A percentile compares a stretch with the other conserved stretches of the same genome.
Conservation (phyloP, 192 early-diverging fungal genomes). For the Umbelopsis sp. region DNA sequence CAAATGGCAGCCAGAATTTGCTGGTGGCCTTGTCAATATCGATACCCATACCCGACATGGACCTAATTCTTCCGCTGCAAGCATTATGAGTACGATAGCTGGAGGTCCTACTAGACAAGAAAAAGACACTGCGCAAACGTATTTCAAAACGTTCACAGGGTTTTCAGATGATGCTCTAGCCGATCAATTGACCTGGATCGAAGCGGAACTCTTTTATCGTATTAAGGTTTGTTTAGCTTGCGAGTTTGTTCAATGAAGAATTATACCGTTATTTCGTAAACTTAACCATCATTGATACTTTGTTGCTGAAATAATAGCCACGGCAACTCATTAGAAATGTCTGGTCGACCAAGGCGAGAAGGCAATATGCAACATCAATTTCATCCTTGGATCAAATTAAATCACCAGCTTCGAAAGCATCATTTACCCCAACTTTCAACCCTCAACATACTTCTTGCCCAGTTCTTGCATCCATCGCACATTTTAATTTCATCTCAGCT, state of each 20-base stretch:
- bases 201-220: slow-evolving; percentile 61
- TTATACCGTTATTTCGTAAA: not conserved
- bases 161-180: slow-evolving; percentile 60
- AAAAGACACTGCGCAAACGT: not conserved
- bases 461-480: slow-evolving; percentile 62
- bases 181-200: slow-evolving; percentile 66
- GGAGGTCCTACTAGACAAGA: not conserved
- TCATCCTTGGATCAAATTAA: slow-evolving; percentile 3
- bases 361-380: slow-evolving; percentile 20
- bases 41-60: slow-evolving; percentile 6
- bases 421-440: not conserved
- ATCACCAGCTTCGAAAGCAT: not conserved
- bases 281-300: not conserved
- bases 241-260: not conserved
- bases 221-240: slow-evolving; percentile 55
- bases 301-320: slow-evolving; percentile 34
- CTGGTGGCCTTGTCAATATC: slow-evolving; percentile 6
- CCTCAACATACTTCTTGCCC: slow-evolving; percentile 22
- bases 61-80: slow-evolving; percentile 17
- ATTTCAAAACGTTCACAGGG: slow-evolving; percentile 48
- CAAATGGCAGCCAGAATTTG: slow-evolving; percentile 10
- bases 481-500: slow-evolving; percentile 73
- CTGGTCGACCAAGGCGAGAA: slow-evolving; percentile 47
- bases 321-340: slow-evolving; percentile 63
- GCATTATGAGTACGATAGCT: slow-evolving; percentile 9